Conservation (phyloP, 352 stramenopile species). For the Phytophthora cactorum region DNA sequence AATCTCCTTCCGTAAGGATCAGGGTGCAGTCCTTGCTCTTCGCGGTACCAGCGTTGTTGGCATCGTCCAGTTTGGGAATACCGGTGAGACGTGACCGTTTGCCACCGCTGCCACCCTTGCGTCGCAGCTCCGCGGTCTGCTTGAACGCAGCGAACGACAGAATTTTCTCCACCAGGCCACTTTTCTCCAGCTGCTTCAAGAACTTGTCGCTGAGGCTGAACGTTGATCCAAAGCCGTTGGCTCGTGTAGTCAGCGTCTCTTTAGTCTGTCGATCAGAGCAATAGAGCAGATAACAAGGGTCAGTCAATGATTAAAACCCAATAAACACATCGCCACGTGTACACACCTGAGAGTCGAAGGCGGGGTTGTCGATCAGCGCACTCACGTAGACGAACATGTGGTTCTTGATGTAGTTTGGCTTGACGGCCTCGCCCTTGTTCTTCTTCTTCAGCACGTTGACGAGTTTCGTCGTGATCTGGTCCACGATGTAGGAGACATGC, state of each 20-base stretch:
- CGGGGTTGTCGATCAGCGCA: conserved; percentile 96
- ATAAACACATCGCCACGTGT: not conserved
- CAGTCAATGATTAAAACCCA: not conserved
- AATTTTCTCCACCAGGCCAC: conserved; percentile 91
- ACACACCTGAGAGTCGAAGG: conserved; percentile 95
- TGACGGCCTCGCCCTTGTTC: conserved; percentile 93
- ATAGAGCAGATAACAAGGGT: conserved; percentile 2
- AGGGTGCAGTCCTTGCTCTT: conserved; percentile 94
- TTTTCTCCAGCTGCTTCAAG: conserved; percentile 89
- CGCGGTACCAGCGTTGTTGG: conserved; percentile 94
- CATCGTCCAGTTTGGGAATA: conserved; percentile 98
- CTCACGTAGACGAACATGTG: conserved; percentile 98
- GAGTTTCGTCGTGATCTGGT: conserved; percentile 91
- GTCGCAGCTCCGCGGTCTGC: conserved; percentile 90
- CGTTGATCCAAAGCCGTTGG: conserved; percentile 86
- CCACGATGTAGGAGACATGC: conserved; percentile 95
- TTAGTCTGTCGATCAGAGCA: conserved; percentile 87
- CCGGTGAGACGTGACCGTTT: conserved; percentile 89
- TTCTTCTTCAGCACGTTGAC: conserved; percentile 93
- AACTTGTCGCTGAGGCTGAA: conserved; percentile 90
- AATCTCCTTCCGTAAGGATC: conserved; percentile 99
- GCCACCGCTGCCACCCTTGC: conserved; percentile 78
- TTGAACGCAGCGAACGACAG: conserved; percentile 93
- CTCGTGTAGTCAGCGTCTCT: conserved; percentile 94
- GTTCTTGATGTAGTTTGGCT: conserved; percentile 95